Percentiles rank a stretch among this genome's conserved stretches.
These are phyloP conservation scores for Fragaria nilgerrensis DNA, from an alignment of 306 rosid species.

Conservation along the genomic window DNA sequence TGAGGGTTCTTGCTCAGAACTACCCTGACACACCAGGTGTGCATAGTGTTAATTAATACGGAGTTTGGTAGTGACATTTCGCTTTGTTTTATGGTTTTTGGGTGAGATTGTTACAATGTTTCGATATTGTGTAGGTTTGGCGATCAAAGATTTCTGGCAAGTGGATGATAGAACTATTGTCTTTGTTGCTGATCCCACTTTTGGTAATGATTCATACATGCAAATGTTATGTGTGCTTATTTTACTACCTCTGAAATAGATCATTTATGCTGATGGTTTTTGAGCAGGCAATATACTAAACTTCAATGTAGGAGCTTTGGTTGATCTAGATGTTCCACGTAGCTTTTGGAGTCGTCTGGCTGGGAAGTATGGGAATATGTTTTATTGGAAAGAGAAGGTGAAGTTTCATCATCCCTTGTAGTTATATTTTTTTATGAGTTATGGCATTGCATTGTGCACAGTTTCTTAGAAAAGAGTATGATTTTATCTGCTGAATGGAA, in stretches of 20 bases:
- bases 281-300: slow-evolving; percentile 83
- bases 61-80: neutral
- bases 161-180: slow-evolving; percentile 97
- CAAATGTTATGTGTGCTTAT: neutral
- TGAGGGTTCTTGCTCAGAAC: slow-evolving; percentile 94
- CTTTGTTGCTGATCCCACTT: slow-evolving; percentile 97
- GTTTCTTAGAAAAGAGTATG: neutral
- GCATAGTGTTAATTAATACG: neutral
- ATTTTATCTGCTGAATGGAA: slow-evolving; percentile 19
- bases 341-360: slow-evolving; percentile 98
- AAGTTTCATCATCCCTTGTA: slow-evolving; percentile 7
- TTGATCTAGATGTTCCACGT: slow-evolving; percentile 86
- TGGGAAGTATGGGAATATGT: slow-evolving; percentile 88
- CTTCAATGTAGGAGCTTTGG: slow-evolving; percentile 84
- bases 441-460: neutral
- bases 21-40: slow-evolving; percentile 91
- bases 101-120: neutral
- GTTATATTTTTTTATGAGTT: neutral
- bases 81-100: neutral
- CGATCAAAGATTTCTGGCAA: slow-evolving; percentile 88
- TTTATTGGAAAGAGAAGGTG: slow-evolving; percentile 97
- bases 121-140: slow-evolving; percentile 60
- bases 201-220: slow-evolving; percentile 46
- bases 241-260: slow-evolving; percentile 9
- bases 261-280: slow-evolving; percentile 11